Conservation (phyloP, 768 basidiomycete genomes). For the Agaricus blazei region DNA sequence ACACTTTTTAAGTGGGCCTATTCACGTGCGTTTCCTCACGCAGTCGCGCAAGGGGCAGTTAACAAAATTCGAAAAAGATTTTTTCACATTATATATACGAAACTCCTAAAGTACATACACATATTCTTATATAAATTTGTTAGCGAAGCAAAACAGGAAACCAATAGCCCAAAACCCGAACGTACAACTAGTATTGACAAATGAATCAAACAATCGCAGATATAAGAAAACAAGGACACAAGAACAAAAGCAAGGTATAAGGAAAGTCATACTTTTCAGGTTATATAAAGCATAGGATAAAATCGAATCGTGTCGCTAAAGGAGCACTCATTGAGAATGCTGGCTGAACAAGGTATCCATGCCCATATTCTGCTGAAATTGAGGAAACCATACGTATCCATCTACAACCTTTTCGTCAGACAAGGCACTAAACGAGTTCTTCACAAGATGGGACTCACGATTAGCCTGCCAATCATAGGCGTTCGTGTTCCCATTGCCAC, state of each 20-base stretch:
- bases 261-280: no score
- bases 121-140: no score
- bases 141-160: no score
- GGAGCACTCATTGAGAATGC: neutral
- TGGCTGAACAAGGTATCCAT: slow-evolving; percentile 18
- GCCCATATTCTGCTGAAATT: slow-evolving; percentile 35
- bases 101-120: no score
- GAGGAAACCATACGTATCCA: slow-evolving; percentile 35
- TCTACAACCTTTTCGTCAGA: slow-evolving; percentile 10
- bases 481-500: slow-evolving; percentile 50
- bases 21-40: neutral
- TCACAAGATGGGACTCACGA: neutral
- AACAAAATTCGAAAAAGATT: no score
- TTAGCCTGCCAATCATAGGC: slow-evolving; percentile 38
- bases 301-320: neutral
- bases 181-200: no score
- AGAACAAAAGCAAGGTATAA: no score
- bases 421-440: neutral
- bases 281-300: neutral
- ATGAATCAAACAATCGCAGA: no score
- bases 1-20: neutral
- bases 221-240: no score
- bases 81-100: no score
- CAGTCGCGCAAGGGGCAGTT: neutral
- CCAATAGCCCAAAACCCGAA: no score